Evolutionary conservation across 441 rosid genomes (phyloP).

Genomic region (Heliophila coronopifolia): DNA sequence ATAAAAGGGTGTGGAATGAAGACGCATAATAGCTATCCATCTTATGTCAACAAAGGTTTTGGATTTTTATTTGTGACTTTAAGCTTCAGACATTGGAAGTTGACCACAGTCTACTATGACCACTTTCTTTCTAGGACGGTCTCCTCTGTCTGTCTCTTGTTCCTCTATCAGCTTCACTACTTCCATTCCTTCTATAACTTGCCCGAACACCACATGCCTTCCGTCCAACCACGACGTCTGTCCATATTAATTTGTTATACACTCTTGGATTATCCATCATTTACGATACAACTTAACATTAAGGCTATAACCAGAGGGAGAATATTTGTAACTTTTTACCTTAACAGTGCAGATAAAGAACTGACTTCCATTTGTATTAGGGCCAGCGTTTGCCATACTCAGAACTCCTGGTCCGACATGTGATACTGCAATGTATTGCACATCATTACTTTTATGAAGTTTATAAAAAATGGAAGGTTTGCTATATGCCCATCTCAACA

Average conservation of each 20-base stretch:
- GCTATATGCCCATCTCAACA: not conserved
- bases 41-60: slow-evolving; percentile 1
- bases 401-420: slow-evolving; percentile 60
- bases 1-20: slow-evolving; percentile 5
- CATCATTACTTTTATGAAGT: not conserved
- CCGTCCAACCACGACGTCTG: slow-evolving; percentile 67
- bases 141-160: slow-evolving; percentile 91
- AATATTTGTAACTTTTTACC: slow-evolving; percentile 32
- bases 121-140: slow-evolving; percentile 86
- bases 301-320: not conserved
- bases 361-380: slow-evolving; percentile 66
- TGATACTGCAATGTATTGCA: slow-evolving; percentile 53
- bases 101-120: slow-evolving; percentile 75
- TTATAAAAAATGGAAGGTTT: not conserved
- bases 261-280: too few species aligned
- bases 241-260: not conserved
- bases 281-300: too few species aligned
- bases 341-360: slow-evolving; percentile 63
- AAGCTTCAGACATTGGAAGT: slow-evolving; percentile 62
- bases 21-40: slow-evolving; percentile 12
- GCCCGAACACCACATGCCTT: slow-evolving; percentile 64
- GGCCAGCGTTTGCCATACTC: slow-evolving; percentile 78
- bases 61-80: slow-evolving; percentile 18
- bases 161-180: slow-evolving; percentile 73
- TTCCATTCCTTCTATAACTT: slow-evolving; percentile 55